Percentiles rank a stretch among this genome's conserved stretches.
phyloP scores from a whole-genome alignment of 169 alveolate species.

The Eimeria necatrix region DNA sequence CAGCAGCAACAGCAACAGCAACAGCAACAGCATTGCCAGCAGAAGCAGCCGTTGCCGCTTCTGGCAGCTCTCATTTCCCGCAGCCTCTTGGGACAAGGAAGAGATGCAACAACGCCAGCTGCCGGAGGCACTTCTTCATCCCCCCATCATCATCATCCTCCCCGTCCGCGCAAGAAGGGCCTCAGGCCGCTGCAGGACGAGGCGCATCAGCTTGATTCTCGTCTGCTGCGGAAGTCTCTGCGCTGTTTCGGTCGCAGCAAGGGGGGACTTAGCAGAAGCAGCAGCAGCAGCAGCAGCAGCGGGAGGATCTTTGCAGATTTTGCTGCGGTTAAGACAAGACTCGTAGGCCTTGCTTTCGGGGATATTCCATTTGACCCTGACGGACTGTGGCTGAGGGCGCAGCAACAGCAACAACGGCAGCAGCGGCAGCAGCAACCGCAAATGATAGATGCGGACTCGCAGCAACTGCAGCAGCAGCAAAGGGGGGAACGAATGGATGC shows the following conservation, averaged over 20 bases:
- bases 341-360: slow-evolving; percentile 67
- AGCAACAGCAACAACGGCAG: slow-evolving; percentile 65
- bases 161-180: slow-evolving; percentile 9
- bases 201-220: not conserved
- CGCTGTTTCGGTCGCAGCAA: slow-evolving; percentile 56
- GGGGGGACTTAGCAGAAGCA: slow-evolving; percentile 64
- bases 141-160: not conserved
- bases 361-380: slow-evolving; percentile 78
- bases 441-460: not conserved
- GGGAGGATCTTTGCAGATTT: slow-evolving; percentile 30
- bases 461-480: slow-evolving; percentile 70
- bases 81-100: not conserved
- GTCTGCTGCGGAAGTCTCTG: slow-evolving; percentile 66
- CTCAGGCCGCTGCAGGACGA: slow-evolving; percentile 16
- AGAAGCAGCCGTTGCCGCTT: slow-evolving; percentile 54
- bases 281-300: slow-evolving; percentile 69
- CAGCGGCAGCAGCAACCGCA: slow-evolving; percentile 33
- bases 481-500: not conserved
- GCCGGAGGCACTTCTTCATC: slow-evolving; percentile 5
- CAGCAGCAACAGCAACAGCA: slow-evolving; percentile 75
- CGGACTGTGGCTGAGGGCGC: slow-evolving; percentile 60
- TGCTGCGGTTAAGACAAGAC: slow-evolving; percentile 57
- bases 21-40: slow-evolving; percentile 28
- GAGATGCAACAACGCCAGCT: not conserved
- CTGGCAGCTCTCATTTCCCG: slow-evolving; percentile 54